Percentiles rank a stretch among this genome's conserved stretches.
Conservation (phyloP, 164 flowering plant genomes). For the Annona squamosa region DNA sequence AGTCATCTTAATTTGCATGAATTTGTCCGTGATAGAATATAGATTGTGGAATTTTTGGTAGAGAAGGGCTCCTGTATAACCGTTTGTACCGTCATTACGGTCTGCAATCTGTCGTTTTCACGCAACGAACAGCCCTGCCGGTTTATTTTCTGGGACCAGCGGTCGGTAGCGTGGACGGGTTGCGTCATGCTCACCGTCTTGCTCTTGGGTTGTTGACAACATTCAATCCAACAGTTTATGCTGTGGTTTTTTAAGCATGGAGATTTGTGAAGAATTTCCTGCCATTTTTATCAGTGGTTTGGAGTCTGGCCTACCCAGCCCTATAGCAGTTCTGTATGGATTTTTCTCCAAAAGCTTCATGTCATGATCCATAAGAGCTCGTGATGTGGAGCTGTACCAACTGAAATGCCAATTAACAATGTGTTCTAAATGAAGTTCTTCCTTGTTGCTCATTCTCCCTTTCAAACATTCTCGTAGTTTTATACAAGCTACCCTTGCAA, state of each 20-base stretch:
- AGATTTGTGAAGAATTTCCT: background rate
- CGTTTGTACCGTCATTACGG: no score
- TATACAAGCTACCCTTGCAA: background rate
- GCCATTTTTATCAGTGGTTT: background rate
- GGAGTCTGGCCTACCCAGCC: background rate
- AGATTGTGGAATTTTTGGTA: no score
- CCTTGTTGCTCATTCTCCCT: background rate
- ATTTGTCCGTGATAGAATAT: background rate
- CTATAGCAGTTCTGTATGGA: background rate
- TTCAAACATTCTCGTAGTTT: background rate
- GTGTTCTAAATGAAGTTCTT: background rate
- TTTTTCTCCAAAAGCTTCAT: no score
- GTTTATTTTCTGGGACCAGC: no score
- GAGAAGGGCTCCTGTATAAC: no score
- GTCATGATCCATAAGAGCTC: background rate
- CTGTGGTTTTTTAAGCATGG: background rate
- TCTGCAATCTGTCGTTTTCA: no score
- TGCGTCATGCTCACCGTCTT: background rate
- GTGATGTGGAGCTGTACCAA: background rate
- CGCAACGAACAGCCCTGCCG: no score
- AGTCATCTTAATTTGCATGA: background rate
- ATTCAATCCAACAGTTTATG: background rate
- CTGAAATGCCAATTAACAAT: no score
- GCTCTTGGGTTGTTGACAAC: background rate
- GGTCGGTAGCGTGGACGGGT: background rate